These are phyloP conservation scores for Furcasterigmium sp. DNA, from an alignment of 2,329 filamentous ascomycete genomes.

Conservation along the genomic window DNA sequence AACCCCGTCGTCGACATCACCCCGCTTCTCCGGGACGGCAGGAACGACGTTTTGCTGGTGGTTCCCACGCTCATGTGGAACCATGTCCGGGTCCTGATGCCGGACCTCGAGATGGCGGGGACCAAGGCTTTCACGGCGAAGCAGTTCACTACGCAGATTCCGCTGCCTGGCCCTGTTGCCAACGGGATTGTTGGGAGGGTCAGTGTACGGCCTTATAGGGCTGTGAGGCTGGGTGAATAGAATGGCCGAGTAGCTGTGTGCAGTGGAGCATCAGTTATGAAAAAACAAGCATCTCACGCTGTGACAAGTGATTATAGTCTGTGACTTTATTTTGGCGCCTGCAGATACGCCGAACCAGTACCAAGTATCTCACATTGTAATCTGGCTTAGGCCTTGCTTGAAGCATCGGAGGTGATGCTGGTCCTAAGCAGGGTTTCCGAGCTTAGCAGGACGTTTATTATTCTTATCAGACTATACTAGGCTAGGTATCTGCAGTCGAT, in stretches of 20 bases:
- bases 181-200: not conserved
- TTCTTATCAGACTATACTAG: not conserved
- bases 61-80: constrained; percentile 9
- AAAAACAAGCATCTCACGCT: not conserved
- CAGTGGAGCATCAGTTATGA: not conserved
- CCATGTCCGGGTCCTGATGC: constrained; percentile 3
- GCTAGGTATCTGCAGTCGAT: not conserved
- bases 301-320: no score
- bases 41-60: constrained; percentile 3
- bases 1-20: constrained; percentile 1
- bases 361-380: no score
- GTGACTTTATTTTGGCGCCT: not conserved
- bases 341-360: no score
- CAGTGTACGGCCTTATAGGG: not conserved
- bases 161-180: not conserved
- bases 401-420: not conserved
- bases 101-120: not conserved
- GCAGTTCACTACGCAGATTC: not conserved
- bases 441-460: not conserved
- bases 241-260: not conserved
- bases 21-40: constrained; percentile 1
- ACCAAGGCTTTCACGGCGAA: not conserved
- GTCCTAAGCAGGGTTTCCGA: not conserved
- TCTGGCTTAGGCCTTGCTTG: no score
- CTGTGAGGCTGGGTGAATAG: not conserved